A percentile compares a stretch with the other conserved stretches of the same genome.
These are phyloP conservation scores for Aspergillus arachidicola DNA, from an alignment of 2,329 filamentous ascomycete species.

Conservation along the genomic window DNA sequence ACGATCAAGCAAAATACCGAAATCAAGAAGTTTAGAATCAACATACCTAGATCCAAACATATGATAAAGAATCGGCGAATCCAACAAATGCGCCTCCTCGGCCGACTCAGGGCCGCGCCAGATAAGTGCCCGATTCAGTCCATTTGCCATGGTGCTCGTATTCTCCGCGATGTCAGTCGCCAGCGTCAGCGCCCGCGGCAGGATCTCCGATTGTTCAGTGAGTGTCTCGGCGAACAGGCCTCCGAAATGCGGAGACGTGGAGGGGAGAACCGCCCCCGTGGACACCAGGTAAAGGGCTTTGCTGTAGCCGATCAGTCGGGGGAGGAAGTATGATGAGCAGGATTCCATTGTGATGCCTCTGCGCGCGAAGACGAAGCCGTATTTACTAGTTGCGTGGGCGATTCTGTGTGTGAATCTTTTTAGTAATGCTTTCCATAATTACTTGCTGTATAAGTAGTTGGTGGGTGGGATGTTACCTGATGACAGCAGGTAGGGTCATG, in stretches of 20 bases:
- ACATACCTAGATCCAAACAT: constrained; percentile 39
- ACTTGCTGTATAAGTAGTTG: too few species aligned
- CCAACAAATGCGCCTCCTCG: constrained; percentile 71
- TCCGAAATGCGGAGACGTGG: constrained; percentile 53
- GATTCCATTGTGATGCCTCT: constrained; percentile 74
- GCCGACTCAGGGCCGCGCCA: constrained; percentile 57
- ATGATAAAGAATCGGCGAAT: constrained; percentile 50
- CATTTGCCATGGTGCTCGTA: constrained; percentile 64
- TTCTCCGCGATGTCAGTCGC: constrained; percentile 69
- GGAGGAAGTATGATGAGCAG: constrained; percentile 71
- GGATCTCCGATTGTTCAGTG: constrained; percentile 59
- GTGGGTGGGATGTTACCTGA: constrained; percentile 35
- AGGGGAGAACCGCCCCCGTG: constrained; percentile 62
- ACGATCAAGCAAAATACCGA: neutral
- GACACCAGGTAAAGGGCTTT: constrained; percentile 51
- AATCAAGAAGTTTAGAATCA: neutral
- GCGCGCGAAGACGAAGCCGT: constrained; percentile 74
- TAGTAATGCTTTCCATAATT: neutral
- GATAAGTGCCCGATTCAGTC: constrained; percentile 73
- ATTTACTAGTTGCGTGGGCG: constrained; percentile 61
- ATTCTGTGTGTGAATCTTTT: constrained; percentile 38
- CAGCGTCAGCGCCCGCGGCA: constrained; percentile 66
- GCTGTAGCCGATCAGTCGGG: constrained; percentile 63
- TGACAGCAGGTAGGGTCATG: constrained; percentile 60
- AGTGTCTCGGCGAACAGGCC: constrained; percentile 68